These are phyloP conservation scores for Neurospora terricola DNA, from an alignment of 495 filamentous ascomycete genomes.

Conservation along the genomic window DNA sequence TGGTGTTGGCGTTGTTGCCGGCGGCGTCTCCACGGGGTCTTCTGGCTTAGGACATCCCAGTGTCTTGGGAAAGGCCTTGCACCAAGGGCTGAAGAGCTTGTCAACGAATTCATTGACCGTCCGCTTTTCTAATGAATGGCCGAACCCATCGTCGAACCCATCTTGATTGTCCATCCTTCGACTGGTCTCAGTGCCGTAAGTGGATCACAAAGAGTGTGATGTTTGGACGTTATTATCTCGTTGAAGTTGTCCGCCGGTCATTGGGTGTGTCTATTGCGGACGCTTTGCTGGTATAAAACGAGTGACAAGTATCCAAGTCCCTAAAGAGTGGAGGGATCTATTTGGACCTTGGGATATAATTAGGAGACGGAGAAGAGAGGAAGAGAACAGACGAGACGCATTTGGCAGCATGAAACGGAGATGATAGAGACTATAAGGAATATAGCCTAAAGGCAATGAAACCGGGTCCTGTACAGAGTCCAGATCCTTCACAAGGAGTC, in stretches of 20 bases:
- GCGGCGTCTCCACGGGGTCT: neutral
- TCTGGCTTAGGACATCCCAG: neutral
- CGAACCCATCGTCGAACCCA: neutral
- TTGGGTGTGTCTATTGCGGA: neutral
- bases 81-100: neutral
- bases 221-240: neutral
- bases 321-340: neutral
- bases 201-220: neutral
- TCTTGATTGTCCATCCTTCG: neutral
- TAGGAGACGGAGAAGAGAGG: neutral
- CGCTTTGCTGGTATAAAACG: neutral
- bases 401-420: neutral
- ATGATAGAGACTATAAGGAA: neutral
- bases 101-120: neutral
- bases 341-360: neutral
- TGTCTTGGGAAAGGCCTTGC: conserved; percentile 2
- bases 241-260: neutral
- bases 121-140: neutral
- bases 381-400: neutral
- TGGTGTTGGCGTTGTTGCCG: conserved; percentile 3
- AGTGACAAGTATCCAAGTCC: neutral
- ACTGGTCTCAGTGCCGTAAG: neutral
- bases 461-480: neutral
- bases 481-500: neutral
- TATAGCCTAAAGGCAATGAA: neutral